Conservation (phyloP, 1,284 basidiomycete genomes). For the Fomitopsis pinicola region DNA sequence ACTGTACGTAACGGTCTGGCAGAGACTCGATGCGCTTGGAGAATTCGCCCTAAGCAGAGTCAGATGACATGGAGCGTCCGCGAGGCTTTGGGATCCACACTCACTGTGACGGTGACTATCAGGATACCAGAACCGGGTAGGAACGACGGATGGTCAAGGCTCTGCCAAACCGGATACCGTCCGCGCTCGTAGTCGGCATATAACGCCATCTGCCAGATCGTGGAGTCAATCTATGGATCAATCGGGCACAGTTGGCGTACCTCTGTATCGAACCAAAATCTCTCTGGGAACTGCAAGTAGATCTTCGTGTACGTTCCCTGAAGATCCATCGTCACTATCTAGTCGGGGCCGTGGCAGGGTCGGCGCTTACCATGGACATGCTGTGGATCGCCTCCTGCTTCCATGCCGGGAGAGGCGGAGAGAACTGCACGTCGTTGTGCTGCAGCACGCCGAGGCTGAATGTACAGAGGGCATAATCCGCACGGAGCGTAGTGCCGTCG, state of each 20-base stretch:
- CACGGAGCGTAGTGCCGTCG: slow-evolving; percentile 39
- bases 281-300: slow-evolving; percentile 59
- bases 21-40: slow-evolving; percentile 54
- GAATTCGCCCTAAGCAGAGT: slow-evolving; percentile 44
- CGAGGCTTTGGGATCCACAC: slow-evolving; percentile 11
- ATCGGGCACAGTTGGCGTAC: slow-evolving; percentile 25
- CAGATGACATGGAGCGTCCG: not conserved
- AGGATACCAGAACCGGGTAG: slow-evolving; percentile 59
- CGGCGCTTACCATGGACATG: slow-evolving; percentile 50
- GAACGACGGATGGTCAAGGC: slow-evolving; percentile 55
- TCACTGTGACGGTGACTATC: slow-evolving; percentile 62
- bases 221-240: not conserved
- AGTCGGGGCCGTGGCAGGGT: not conserved
- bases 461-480: slow-evolving; percentile 56
- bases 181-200: slow-evolving; percentile 64
- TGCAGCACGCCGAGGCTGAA: slow-evolving; percentile 65
- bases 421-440: slow-evolving; percentile 52
- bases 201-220: slow-evolving; percentile 44
- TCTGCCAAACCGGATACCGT: slow-evolving; percentile 68
- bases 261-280: slow-evolving; percentile 70
- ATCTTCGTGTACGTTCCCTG: slow-evolving; percentile 68
- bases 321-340: not conserved
- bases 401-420: slow-evolving; percentile 55
- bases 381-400: slow-evolving; percentile 64
- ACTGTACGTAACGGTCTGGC: slow-evolving; percentile 41